phyloP scores from a whole-genome alignment of 176 grass and related monocot species.

The Musa troglodytarum region DNA sequence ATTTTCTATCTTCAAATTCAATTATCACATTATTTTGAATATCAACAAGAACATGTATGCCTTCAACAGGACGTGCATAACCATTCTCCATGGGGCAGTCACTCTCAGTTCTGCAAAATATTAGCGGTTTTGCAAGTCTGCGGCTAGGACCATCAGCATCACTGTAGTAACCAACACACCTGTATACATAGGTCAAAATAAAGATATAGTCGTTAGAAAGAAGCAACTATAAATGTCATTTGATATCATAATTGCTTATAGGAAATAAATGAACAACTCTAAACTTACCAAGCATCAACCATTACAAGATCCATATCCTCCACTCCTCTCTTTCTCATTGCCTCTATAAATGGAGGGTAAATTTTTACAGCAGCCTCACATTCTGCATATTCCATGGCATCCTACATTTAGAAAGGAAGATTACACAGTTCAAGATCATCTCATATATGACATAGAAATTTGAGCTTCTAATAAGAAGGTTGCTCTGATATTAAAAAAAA shows the following conservation, averaged over 20 bases:
- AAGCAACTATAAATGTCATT: neutral
- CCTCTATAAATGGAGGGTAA: slow-evolving; percentile 93
- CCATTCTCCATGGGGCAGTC: slow-evolving; percentile 99
- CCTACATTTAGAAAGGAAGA: slow-evolving; percentile 36
- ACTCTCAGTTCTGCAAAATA: slow-evolving; percentile 98
- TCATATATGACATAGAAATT: neutral
- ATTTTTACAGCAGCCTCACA: slow-evolving; percentile 92
- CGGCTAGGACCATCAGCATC: slow-evolving; percentile 83
- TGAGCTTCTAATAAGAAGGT: neutral
- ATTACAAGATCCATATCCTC: slow-evolving; percentile 99
- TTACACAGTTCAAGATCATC: neutral
- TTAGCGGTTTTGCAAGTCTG: slow-evolving; percentile 87
- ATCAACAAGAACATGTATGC: slow-evolving; percentile 84
- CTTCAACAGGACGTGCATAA: slow-evolving; percentile 97
- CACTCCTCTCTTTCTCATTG: slow-evolving; percentile 97
- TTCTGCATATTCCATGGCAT: slow-evolving; percentile 97
- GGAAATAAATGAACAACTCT: neutral
- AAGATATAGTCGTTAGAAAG: neutral
- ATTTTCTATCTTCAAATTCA: slow-evolving; percentile 93
- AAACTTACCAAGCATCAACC: slow-evolving; percentile 93
- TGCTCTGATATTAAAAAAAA: neutral
- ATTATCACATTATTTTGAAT: slow-evolving; percentile 85
- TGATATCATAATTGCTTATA: neutral
- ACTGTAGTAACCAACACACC: slow-evolving; percentile 84
- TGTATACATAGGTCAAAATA: slow-evolving; percentile 18